These are phyloP conservation scores for Fusarium torreyae DNA, from an alignment of 2,329 filamentous ascomycete genomes.

Conservation along the genomic window DNA sequence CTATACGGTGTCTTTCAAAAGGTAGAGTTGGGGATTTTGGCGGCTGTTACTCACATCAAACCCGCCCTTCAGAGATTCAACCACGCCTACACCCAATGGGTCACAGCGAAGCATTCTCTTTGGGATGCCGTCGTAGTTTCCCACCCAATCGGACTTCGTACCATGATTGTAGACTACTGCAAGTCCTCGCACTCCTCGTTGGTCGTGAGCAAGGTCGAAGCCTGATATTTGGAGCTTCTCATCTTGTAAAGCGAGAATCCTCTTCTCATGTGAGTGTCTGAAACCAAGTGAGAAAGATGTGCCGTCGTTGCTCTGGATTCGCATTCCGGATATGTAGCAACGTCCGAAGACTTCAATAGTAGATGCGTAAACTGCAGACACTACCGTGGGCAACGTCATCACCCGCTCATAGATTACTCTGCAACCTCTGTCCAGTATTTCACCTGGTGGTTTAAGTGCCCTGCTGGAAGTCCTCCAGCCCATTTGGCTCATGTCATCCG, in stretches of 20 bases:
- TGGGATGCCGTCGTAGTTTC: neutral
- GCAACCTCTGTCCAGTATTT: neutral
- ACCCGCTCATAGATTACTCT: neutral
- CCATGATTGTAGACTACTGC: neutral
- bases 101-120: neutral
- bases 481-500: too few relatives aligned
- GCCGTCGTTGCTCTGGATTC: neutral
- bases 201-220: slow-evolving; percentile 2
- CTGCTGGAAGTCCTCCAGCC: neutral
- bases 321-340: slow-evolving; percentile 1
- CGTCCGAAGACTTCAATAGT: neutral
- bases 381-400: neutral
- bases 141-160: neutral
- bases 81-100: too few relatives aligned
- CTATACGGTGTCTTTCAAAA: too few relatives aligned
- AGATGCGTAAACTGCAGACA: neutral
- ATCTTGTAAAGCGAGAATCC: neutral
- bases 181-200: slow-evolving; percentile 8
- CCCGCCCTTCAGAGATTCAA: neutral
- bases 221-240: neutral
- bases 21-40: too few relatives aligned
- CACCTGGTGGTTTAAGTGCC: neutral
- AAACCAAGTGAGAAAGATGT: neutral
- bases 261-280: neutral
- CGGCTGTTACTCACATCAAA: slow-evolving; percentile 10